phyloP scores from a whole-genome alignment of 495 filamentous ascomycete species.

The Immersiella caudata region DNA sequence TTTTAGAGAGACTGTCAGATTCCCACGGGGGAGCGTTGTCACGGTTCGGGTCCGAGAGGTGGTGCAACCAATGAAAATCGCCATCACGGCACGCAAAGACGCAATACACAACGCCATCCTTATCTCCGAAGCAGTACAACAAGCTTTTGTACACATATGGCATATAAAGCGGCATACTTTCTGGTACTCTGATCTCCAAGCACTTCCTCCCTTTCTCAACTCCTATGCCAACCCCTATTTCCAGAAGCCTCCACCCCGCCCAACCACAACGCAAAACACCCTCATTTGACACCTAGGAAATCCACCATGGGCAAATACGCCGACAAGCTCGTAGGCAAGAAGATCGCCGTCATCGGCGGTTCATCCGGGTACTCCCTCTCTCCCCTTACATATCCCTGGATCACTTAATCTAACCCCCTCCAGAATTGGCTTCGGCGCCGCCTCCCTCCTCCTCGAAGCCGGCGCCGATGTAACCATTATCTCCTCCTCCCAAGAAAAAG shows the following conservation, averaged over 20 bases:
- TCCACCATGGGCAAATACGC: slow-evolving; percentile 31
- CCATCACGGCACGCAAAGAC: slow-evolving; percentile 16
- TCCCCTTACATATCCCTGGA: neutral
- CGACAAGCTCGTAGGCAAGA: slow-evolving; percentile 39
- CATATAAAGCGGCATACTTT: neutral
- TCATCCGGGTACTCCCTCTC: slow-evolving; percentile 34
- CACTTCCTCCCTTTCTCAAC: neutral
- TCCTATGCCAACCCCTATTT: too few relatives aligned
- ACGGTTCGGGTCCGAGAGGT: too few relatives aligned
- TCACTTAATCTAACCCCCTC: neutral
- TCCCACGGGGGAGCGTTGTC: too few relatives aligned
- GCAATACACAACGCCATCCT: slow-evolving; percentile 3
- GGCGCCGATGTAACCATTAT: slow-evolving; percentile 53
- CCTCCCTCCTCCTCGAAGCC: slow-evolving; percentile 47
- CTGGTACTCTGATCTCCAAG: too few relatives aligned
- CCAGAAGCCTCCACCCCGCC: too few relatives aligned
- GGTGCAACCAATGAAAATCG: neutral
- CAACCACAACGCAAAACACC: too few relatives aligned
- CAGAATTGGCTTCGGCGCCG: slow-evolving; percentile 54
- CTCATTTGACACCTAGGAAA: neutral
- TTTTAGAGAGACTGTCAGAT: too few relatives aligned
- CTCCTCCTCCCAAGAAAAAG: slow-evolving; percentile 46
- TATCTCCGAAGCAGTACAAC: neutral
- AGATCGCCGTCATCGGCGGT: slow-evolving; percentile 43
- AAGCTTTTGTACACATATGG: neutral